A percentile compares a stretch with the other conserved stretches of the same genome.
These are phyloP conservation scores for Termitomyces sp. DNA, from an alignment of 768 basidiomycete species.

Conservation along the genomic window DNA sequence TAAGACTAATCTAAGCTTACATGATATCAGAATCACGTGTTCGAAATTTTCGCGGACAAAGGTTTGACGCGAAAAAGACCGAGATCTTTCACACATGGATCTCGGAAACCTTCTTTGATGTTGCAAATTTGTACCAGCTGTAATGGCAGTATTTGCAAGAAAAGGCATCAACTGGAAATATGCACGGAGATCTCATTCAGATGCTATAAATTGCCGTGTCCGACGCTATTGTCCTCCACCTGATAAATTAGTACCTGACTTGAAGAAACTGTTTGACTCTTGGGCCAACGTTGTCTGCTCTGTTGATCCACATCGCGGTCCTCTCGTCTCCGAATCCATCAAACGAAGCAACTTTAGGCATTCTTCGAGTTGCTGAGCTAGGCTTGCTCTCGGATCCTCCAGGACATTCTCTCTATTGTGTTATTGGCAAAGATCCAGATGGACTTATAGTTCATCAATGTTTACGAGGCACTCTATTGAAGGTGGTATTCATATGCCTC, in stretches of 20 bases:
- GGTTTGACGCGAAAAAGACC: too few species aligned
- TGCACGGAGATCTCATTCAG: too few species aligned
- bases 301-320: neutral
- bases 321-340: neutral
- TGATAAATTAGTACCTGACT: neutral
- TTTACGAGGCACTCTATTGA: constrained; percentile 19
- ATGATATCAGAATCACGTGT: too few species aligned
- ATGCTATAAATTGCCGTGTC: too few species aligned
- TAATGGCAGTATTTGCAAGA: too few species aligned
- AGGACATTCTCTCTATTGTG: constrained; percentile 13
- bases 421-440: constrained; percentile 12
- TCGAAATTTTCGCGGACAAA: too few species aligned
- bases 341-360: constrained; percentile 5
- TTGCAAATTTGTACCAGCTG: too few species aligned
- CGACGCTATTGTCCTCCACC: neutral
- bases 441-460: constrained; percentile 14
- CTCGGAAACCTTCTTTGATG: too few species aligned
- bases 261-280: constrained; percentile 2
- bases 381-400: constrained; percentile 18
- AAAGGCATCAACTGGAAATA: too few species aligned
- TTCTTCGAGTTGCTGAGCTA: constrained; percentile 11
- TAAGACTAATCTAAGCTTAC: too few species aligned
- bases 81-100: too few species aligned
- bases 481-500: constrained; percentile 19
- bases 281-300: constrained; percentile 1